Conservation (phyloP, 2,329 filamentous ascomycete species). For the Aulographum hederae region DNA sequence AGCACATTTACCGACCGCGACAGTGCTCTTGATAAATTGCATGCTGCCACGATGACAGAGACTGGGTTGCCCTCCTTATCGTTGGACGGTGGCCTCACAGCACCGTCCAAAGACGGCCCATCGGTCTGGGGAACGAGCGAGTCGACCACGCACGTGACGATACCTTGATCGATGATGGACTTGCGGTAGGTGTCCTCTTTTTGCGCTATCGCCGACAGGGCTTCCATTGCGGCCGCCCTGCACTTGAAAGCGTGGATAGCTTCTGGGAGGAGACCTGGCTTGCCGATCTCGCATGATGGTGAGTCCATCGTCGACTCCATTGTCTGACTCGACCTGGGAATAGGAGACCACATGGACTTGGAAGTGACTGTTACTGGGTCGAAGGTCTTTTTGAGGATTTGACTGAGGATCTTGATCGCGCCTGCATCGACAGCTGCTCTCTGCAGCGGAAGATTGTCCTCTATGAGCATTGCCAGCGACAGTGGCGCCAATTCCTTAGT, state of each 20-base stretch:
- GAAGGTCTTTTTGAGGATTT: conserved; percentile 47
- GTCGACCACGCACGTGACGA: conserved; percentile 65
- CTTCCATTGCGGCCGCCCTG: conserved; percentile 58
- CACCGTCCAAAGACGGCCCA: conserved; percentile 7
- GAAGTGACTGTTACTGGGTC: conserved; percentile 31
- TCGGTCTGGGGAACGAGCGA: conserved; percentile 48
- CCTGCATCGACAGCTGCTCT: conserved; percentile 59
- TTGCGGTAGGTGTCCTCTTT: conserved; percentile 76
- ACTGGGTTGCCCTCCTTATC: conserved; percentile 64
- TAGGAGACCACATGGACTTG: conserved; percentile 36
- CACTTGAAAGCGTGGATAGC: conserved; percentile 53
- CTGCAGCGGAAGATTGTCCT: conserved; percentile 63
- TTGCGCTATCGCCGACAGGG: conserved; percentile 63
- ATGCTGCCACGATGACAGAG: conserved; percentile 67
- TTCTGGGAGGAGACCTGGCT: conserved; percentile 38
- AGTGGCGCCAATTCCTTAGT: conserved; percentile 59
- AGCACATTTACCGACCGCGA: conserved; percentile 72
- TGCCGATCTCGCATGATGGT: conserved; percentile 33
- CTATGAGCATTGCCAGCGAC: conserved; percentile 63
- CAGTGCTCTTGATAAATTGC: conserved; percentile 61
- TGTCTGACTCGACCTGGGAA: conserved; percentile 8
- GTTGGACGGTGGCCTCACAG: conserved; percentile 11
- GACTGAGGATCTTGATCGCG: conserved; percentile 42
- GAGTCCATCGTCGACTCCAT: conserved; percentile 4
- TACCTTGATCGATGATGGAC: conserved; percentile 54